Evolutionary conservation across 1,139 yeast genomes (phyloP).

Genomic region (Yamadazyma friedrichii): DNA sequence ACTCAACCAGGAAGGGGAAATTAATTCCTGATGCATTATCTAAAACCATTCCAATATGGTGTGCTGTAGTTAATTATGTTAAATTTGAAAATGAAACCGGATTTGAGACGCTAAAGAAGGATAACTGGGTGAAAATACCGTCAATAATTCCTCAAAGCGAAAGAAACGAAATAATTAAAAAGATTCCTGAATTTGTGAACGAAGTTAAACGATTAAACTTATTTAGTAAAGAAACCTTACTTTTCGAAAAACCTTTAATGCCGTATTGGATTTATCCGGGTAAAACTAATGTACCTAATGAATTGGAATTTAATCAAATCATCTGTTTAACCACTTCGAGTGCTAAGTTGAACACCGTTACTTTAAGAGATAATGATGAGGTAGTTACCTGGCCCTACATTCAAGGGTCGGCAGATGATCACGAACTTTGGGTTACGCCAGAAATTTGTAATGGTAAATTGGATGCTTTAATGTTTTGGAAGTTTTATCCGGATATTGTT

Average conservation of each 20-base stretch:
- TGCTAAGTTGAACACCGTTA: conserved; percentile 25
- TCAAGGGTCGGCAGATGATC: conserved; percentile 94
- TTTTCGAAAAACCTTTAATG: conserved; percentile 48
- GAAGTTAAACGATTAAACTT: conserved; percentile 42
- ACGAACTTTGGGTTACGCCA: conserved; percentile 74
- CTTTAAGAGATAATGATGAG: conserved; percentile 27
- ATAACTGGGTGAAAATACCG: conserved; percentile 39
- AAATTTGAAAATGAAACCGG: conserved; percentile 35
- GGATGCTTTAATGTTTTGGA: conserved; percentile 61
- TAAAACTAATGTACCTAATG: conserved; percentile 2
- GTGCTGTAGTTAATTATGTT: conserved; percentile 68
- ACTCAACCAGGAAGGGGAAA: conserved; percentile 84
- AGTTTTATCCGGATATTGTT: conserved; percentile 25
- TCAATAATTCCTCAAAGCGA: conserved; percentile 60
- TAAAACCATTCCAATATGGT: conserved; percentile 90
- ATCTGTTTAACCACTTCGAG: conserved; percentile 66
- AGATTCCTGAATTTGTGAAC: conserved; percentile 50
- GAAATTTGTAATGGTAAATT: conserved; percentile 39
- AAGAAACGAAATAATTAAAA: conserved; percentile 46
- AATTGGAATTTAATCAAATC: conserved; percentile 19
- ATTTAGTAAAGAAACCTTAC: conserved; percentile 30
- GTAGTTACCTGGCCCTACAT: conserved; percentile 48
- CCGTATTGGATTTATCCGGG: conserved; percentile 77
- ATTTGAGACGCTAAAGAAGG: conserved; percentile 7
- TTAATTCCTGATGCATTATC: conserved; percentile 82